phyloP scores from a whole-genome alignment of 768 basidiomycete genomes.

The Lactarius hatsudake region DNA sequence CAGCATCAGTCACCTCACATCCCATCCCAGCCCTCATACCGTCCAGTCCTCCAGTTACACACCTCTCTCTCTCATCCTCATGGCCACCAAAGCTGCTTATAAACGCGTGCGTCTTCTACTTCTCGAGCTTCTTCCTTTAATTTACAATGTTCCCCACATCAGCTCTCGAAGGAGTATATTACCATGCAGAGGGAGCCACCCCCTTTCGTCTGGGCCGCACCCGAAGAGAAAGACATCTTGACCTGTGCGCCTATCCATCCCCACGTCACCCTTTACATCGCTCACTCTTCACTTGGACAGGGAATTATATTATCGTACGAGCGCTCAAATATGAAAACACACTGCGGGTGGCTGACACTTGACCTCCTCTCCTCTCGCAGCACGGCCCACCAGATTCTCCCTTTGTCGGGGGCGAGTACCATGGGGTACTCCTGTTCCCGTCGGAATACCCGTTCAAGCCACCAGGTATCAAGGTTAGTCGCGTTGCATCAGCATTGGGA shows the following conservation, averaged over 20 bases:
- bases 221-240: constrained; percentile 97
- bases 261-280: not conserved
- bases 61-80: constrained; percentile 32
- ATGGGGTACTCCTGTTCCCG: constrained; percentile 89
- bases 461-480: constrained; percentile 86
- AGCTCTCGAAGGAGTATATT: constrained; percentile 87
- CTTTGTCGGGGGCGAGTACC: constrained; percentile 89
- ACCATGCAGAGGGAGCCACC: constrained; percentile 92
- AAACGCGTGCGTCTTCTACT: constrained; percentile 58
- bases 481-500: not conserved
- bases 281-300: constrained; percentile 40
- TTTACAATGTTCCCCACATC: constrained; percentile 13
- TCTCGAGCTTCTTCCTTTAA: constrained; percentile 22
- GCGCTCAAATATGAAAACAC: not conserved
- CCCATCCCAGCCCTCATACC: not conserved
- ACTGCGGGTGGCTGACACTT: constrained; percentile 12
- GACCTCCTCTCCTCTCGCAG: constrained; percentile 40
- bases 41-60: not conserved
- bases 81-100: constrained; percentile 85
- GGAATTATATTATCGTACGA: constrained; percentile 92
- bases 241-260: constrained; percentile 61
- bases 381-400: constrained; percentile 94
- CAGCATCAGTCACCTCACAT: not conserved
- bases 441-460: constrained; percentile 96
- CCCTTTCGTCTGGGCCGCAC: constrained; percentile 92